Base-by-base conservation (phyloP, 192 early-diverging fungal genomes). In the Coemansia brasiliensis region DNA sequence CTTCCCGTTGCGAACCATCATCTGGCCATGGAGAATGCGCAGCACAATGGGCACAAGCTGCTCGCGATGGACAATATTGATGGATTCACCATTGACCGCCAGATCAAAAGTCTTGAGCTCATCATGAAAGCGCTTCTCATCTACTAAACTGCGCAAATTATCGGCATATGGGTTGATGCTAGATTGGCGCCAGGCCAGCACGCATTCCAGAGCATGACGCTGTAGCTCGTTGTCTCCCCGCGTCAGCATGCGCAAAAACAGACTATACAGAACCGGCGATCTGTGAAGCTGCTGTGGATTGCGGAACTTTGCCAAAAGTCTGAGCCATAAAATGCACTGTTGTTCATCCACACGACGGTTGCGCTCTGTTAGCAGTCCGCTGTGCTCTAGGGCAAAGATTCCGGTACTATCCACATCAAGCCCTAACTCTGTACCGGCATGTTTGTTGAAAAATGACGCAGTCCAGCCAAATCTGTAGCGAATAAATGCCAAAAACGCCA, bases 121-220 rank as follows among this genome's bases (percentile, higher is more conserved):
- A 60, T 98, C 95, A n/a, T 96, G 88, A 84, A 96, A 97, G 57
- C 87, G 89, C 44, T 80, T 78, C 21, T 97, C 95, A 39, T 94
- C 88, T 5, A 90, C 68, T 29, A 99, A 68, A 15, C 82, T 83
- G 41, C 83, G 83, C 59, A 98, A 74, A 29, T 87, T 82, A 20
- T 96, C 94, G 16, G 78, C 81, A 57, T 94, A 92, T 24, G 86
- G 84, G 11, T 67, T 62, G 18, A 98, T 52, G 4, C 82, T 81
- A 1, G 83, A 69, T 12, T 85, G 67, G 57, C 90, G 89, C 91
- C 92, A 99, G 0, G 88, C 83, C 27, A 91, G 79, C 46, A 98
- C 35, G 63, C 94, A 95, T 38, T 92, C 88, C 1, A 98, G 74
- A 3, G 94, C 91, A 3, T 82, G 62, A 24, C 79, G 66, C 77